Evolutionary conservation across 2,329 filamentous ascomycete genomes (phyloP).

Genomic region (Aspergillus bombycis): DNA sequence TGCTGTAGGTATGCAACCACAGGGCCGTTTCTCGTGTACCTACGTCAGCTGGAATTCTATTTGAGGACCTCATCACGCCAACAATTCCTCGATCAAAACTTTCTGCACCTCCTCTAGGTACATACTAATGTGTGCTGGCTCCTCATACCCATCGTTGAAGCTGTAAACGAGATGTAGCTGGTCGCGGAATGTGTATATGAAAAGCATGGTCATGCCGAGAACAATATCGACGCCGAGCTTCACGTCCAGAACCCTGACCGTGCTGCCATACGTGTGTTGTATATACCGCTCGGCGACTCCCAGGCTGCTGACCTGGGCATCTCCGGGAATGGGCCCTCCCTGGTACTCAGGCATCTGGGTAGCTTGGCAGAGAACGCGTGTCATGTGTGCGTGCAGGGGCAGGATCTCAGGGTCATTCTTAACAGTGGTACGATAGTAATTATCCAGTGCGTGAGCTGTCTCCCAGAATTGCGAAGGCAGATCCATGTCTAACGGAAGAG

Average conservation of each 20-base stretch:
- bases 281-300: slow-evolving; percentile 14
- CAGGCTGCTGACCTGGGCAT: slow-evolving; percentile 14
- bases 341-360: too few species aligned
- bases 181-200: slow-evolving; percentile 14
- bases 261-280: slow-evolving; percentile 5
- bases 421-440: not conserved
- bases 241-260: slow-evolving; percentile 7
- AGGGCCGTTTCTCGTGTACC: too few species aligned
- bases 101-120: slow-evolving; percentile 7
- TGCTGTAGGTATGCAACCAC: too few species aligned
- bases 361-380: too few species aligned
- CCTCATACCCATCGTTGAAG: slow-evolving; percentile 17
- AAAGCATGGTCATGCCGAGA: slow-evolving; percentile 5
- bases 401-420: not conserved
- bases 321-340: not conserved
- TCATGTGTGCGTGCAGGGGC: too few species aligned
- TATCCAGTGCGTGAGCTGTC: not conserved
- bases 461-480: not conserved
- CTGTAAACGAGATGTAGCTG: slow-evolving; percentile 11
- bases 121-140: not conserved
- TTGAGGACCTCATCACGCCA: too few species aligned
- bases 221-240: slow-evolving; percentile 10
- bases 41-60: too few species aligned
- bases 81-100: slow-evolving; percentile 6
- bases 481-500: not conserved